Percentiles rank a stretch among this genome's conserved stretches.
These are phyloP conservation scores for Pachyrhizus erosus DNA, from an alignment of 306 rosid genomes.

Conservation along the genomic window DNA sequence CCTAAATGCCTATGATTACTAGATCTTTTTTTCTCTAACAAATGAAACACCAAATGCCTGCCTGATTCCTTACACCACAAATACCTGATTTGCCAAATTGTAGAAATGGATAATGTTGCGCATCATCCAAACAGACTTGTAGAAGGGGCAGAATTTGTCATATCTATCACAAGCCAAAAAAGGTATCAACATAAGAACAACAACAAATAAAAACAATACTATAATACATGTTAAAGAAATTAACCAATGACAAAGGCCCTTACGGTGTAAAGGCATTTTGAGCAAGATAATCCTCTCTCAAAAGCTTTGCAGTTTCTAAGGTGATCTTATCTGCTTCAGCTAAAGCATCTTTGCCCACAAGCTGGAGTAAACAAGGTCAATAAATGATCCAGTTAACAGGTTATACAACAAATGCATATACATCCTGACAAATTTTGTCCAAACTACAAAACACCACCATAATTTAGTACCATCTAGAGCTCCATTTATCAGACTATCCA, in stretches of 20 bases:
- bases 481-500: constrained; percentile 31
- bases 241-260: constrained; percentile 45
- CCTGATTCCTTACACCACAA: constrained; percentile 19
- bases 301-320: constrained; percentile 96
- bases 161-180: constrained; percentile 62
- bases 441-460: constrained; percentile 36
- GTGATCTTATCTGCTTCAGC: constrained; percentile 99
- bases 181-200: constrained; percentile 16
- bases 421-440: constrained; percentile 22
- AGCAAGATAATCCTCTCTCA: constrained; percentile 99
- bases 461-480: constrained; percentile 23
- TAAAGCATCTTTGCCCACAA: constrained; percentile 98
- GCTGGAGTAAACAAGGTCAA: constrained; percentile 59
- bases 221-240: constrained; percentile 19
- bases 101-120: constrained; percentile 98
- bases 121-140: constrained; percentile 99
- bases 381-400: constrained; percentile 28
- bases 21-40: background rate
- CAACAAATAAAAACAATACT: constrained; percentile 12
- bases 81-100: constrained; percentile 98
- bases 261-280: constrained; percentile 99
- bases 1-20: constrained; percentile 13
- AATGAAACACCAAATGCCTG: constrained; percentile 20
- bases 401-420: constrained; percentile 3
- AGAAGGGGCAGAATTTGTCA: constrained; percentile 98